phyloP scores from a whole-genome alignment of 192 early-diverging fungal genomes.

The Thamnidium elegans region DNA sequence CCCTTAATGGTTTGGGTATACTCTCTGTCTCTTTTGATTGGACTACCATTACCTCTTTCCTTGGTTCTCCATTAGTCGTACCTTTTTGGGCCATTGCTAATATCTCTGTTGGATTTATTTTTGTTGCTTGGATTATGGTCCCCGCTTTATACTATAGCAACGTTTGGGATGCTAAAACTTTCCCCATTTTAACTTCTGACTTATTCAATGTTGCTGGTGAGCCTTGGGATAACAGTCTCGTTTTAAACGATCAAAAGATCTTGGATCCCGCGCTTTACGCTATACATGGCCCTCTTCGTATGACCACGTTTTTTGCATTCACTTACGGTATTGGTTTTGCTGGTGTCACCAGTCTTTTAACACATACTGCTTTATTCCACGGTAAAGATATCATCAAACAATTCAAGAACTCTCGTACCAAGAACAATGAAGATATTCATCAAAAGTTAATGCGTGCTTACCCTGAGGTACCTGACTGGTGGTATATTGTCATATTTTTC shows the following conservation, averaged over 20 bases:
- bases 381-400: constrained; percentile 53
- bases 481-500: constrained; percentile 51
- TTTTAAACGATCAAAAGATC: constrained; percentile 34
- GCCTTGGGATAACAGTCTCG: constrained; percentile 32
- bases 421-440: constrained; percentile 58
- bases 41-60: constrained; percentile 44
- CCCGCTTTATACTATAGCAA: constrained; percentile 52
- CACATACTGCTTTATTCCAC: constrained; percentile 64
- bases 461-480: constrained; percentile 64
- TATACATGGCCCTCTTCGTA: constrained; percentile 43
- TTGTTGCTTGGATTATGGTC: constrained; percentile 50
- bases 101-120: constrained; percentile 47
- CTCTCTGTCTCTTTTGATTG: constrained; percentile 60
- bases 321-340: constrained; percentile 56
- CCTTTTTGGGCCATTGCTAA: constrained; percentile 48
- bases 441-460: constrained; percentile 70
- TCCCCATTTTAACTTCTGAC: constrained; percentile 39
- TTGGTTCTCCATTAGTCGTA: constrained; percentile 37
- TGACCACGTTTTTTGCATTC: constrained; percentile 49
- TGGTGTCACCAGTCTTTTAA: constrained; percentile 50
- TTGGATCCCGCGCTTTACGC: constrained; percentile 45
- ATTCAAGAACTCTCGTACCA: constrained; percentile 32
- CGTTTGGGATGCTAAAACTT: constrained; percentile 44
- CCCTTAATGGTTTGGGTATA: constrained; percentile 51
- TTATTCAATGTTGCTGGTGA: constrained; percentile 39